Base-by-base conservation (phyloP, 2,329 filamentous ascomycete genomes). In the Colletotrichum lindemuthianum region DNA sequence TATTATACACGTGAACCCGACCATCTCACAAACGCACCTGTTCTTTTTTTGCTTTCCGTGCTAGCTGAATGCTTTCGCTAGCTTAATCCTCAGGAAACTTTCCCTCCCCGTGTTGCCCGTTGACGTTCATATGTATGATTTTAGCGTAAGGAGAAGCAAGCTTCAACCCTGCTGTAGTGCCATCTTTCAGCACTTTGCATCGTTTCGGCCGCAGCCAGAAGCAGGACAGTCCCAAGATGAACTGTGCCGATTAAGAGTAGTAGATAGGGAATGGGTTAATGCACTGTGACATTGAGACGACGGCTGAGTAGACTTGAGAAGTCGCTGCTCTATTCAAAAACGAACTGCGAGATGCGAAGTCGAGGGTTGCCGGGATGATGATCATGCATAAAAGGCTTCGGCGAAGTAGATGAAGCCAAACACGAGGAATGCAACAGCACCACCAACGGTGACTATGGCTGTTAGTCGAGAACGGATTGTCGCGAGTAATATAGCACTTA, bases 351-450 rank as follows among this genome's bases (percentile, higher is more conserved):
- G 9, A 52, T 41, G 10, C 37, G 36, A 39, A 43, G 15, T 12
- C 15, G 33, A 16, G 8, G 6, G 36, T 50, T 8, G 33, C 13
- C 24, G 24, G 39, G 24, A n/a, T 9, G 32, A 57, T 69, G 32
- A 57, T 69, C 78, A 86, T 55, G 78, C 78, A 73, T 88, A 88
- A 73, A 94, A 80, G 12, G 91, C 90, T 78, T 98, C 95, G 66
- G 94, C 82, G 41, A 97, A 80, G 79, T 99, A 99, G 70, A 99
- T 94, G 71, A 97, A 78, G 66, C 93, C 95, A 75, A 99, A 99
- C 36, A 93, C 78, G 51, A 98, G 82, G 81, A 99, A 99, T 13
- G 95, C 93, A 60, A 91, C 80, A 8, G 96, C 95, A 65, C 96
- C 96, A 68, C 96, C 95, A 55, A 98, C 84, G 37, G 95, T 98